phyloP scores from a whole-genome alignment of 495 filamentous ascomycete genomes.

The Extremus antarcticus region DNA sequence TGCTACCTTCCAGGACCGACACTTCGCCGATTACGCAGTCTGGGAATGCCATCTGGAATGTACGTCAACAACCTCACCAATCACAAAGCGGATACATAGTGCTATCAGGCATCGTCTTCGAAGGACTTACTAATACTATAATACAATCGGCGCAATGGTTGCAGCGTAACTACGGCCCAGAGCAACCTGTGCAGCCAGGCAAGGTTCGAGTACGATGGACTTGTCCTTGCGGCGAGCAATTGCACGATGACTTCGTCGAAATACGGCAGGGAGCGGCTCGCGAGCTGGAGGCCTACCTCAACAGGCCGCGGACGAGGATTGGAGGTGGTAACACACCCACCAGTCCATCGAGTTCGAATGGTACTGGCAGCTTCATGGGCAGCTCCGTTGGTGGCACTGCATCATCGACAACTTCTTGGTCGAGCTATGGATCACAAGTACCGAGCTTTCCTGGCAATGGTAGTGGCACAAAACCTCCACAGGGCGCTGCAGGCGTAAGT shows the following conservation, averaged over 20 bases:
- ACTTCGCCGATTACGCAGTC: background rate
- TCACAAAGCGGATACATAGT: background rate
- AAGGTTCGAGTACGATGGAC: constrained; percentile 29
- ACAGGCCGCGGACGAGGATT: constrained; percentile 19
- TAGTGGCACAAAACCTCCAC: background rate
- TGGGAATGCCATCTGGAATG: background rate
- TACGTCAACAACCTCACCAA: constrained; percentile 1
- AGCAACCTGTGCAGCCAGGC: constrained; percentile 4
- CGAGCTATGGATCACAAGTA: constrained; percentile 2
- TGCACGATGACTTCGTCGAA: constrained; percentile 34
- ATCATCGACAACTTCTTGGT: constrained; percentile 7
- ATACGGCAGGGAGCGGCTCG: constrained; percentile 27
- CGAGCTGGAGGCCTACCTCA: constrained; percentile 26
- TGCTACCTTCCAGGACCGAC: background rate
- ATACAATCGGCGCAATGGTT: constrained; percentile 1
- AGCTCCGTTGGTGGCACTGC: constrained; percentile 14
- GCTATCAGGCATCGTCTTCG: background rate
- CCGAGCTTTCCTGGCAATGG: background rate
- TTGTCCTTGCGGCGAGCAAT: constrained; percentile 28
- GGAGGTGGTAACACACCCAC: constrained; percentile 17
- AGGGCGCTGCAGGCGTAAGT: background rate
- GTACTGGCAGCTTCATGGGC: constrained; percentile 3
- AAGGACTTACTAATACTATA: background rate
- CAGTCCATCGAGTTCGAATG: constrained; percentile 13
- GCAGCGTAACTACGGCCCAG: constrained; percentile 7